Evolutionary conservation across 257 asterid genomes (phyloP).

Genomic region (Lycium barbarum): DNA sequence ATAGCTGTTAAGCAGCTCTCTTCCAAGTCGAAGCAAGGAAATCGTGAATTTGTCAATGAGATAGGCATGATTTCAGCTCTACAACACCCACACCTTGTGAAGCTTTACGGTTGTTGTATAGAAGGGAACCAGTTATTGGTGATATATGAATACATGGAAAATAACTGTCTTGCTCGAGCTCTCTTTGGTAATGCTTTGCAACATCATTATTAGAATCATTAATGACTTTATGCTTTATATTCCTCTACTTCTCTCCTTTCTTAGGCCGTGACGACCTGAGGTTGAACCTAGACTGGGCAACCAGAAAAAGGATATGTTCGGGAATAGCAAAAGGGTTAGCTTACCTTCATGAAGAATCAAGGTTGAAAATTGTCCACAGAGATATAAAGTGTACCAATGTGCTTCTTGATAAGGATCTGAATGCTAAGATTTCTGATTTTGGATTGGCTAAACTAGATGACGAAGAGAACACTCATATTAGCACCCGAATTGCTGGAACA

Average conservation of each 20-base stretch:
- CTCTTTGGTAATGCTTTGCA: conserved; percentile 44
- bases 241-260: conserved; percentile 9
- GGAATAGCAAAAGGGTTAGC: conserved; percentile 55
- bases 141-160: conserved; percentile 56
- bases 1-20: conserved; percentile 58
- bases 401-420: conserved; percentile 52
- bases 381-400: conserved; percentile 56
- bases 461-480: conserved; percentile 58
- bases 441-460: conserved; percentile 59
- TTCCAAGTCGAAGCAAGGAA: conserved; percentile 57
- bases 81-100: conserved; percentile 58
- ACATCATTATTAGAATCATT: neutral
- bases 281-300: conserved; percentile 48
- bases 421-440: conserved; percentile 56
- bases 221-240: neutral
- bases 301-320: conserved; percentile 47
- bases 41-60: conserved; percentile 54
- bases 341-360: conserved; percentile 56
- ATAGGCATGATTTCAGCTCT: conserved; percentile 61
- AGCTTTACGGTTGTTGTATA: conserved; percentile 55
- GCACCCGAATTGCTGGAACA: conserved; percentile 61
- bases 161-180: conserved; percentile 55
- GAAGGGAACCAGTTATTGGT: conserved; percentile 58
- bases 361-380: conserved; percentile 55
- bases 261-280: conserved; percentile 44